A percentile compares a stretch with the other conserved stretches of the same genome.
phyloP scores from a whole-genome alignment of 257 asterid genomes.

The Salvia miltiorrhiza region DNA sequence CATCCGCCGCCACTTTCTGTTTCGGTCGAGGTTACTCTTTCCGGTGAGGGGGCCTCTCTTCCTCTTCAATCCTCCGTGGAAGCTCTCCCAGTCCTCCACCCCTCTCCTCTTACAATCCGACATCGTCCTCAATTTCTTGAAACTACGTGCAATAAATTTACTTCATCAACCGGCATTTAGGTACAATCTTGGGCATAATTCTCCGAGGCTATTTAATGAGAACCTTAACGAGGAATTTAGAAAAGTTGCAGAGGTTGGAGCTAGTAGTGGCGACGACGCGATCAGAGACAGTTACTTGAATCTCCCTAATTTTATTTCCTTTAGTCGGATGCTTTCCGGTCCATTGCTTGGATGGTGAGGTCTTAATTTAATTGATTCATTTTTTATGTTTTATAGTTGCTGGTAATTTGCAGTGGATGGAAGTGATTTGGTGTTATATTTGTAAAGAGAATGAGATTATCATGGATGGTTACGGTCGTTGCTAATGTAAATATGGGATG shows the following conservation, averaged over 20 bases:
- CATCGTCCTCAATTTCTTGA: conserved; percentile 42
- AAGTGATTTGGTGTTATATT: neutral
- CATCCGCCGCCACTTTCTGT: conserved; percentile 44
- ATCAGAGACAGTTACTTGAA: conserved; percentile 55
- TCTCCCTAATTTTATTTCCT: conserved; percentile 73
- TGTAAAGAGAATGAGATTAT: neutral
- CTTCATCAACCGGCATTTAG: conserved; percentile 34
- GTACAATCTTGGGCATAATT: conserved; percentile 28
- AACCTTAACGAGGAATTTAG: conserved; percentile 9
- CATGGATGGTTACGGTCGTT: neutral
- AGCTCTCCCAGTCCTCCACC: conserved; percentile 82
- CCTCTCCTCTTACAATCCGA: conserved; percentile 81
- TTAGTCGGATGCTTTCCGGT: conserved; percentile 79
- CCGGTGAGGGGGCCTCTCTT: conserved; percentile 65
- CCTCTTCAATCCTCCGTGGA: conserved; percentile 83
- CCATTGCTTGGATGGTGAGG: conserved; percentile 85
- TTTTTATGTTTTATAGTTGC: neutral
- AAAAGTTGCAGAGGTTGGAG: conserved; percentile 25
- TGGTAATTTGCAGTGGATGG: neutral
- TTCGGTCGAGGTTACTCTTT: conserved; percentile 42
- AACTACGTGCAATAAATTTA: conserved; percentile 39
- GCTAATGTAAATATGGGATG: neutral
- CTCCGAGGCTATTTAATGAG: conserved; percentile 25
- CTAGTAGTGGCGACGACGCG: conserved; percentile 22
- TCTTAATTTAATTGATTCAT: neutral